These are phyloP conservation scores for Dioszegia hungarica DNA, from an alignment of 768 basidiomycete genomes.

Conservation along the genomic window DNA sequence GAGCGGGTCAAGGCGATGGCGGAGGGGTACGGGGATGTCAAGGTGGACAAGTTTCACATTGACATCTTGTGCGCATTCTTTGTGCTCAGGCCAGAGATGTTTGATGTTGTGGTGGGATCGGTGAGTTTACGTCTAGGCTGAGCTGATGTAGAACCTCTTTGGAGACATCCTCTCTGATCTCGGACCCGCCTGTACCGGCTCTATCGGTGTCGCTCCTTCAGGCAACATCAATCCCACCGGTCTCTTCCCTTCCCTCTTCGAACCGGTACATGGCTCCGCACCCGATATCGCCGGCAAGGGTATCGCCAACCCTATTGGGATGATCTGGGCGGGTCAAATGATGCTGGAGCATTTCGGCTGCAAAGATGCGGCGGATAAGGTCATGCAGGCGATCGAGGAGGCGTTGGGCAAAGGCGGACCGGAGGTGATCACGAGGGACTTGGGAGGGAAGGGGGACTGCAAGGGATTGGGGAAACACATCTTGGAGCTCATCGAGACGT, in stretches of 20 bases:
- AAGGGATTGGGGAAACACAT: slow-evolving; percentile 19
- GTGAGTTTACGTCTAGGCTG: background rate
- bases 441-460: slow-evolving; percentile 21
- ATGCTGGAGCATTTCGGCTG: slow-evolving; percentile 55
- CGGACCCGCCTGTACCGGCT: slow-evolving; percentile 56
- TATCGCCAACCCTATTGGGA: slow-evolving; percentile 57
- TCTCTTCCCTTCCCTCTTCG: slow-evolving; percentile 54
- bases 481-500: slow-evolving; percentile 18
- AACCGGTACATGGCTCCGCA: slow-evolving; percentile 58
- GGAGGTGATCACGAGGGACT: slow-evolving; percentile 12
- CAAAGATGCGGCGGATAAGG: slow-evolving; percentile 44
- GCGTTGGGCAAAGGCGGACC: slow-evolving; percentile 12
- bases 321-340: slow-evolving; percentile 57
- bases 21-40: slow-evolving; percentile 56
- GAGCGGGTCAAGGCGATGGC: slow-evolving; percentile 52
- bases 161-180: slow-evolving; percentile 58
- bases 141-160: slow-evolving; percentile 6
- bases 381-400: slow-evolving; percentile 24
- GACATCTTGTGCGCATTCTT: slow-evolving; percentile 55
- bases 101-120: slow-evolving; percentile 56
- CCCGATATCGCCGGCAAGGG: slow-evolving; percentile 58
- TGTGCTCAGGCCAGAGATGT: slow-evolving; percentile 54
- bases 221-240: slow-evolving; percentile 54
- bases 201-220: slow-evolving; percentile 59
- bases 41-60: slow-evolving; percentile 45